A percentile compares a stretch with the other conserved stretches of the same genome.
Evolutionary conservation across 164 flowering plant species (phyloP).

Genomic region (Macadamia integrifolia): DNA sequence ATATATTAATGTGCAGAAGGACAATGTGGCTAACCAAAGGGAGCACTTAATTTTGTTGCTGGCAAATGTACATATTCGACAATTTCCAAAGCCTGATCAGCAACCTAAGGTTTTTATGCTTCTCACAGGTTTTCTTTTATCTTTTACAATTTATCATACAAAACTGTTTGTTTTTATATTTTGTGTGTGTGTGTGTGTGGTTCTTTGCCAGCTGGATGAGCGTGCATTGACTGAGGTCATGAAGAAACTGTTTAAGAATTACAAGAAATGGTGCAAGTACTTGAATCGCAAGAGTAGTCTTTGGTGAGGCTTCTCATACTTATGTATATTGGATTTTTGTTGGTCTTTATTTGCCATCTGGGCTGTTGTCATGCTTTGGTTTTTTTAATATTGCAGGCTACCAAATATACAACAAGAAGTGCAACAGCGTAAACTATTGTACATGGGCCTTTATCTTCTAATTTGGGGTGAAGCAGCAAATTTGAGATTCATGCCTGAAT

Average conservation of each 20-base stretch:
- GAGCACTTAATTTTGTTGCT: constrained; percentile 93
- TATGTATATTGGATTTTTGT: too few species aligned
- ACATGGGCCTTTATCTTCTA: constrained; percentile 93
- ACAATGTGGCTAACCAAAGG: constrained; percentile 96
- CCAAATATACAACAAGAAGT: constrained; percentile 98
- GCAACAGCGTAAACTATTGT: constrained; percentile 87
- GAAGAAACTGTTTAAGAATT: constrained; percentile 96
- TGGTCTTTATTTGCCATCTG: too few species aligned
- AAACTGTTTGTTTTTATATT: background rate
- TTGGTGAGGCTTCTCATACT: constrained; percentile 53
- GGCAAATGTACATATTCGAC: constrained; percentile 94
- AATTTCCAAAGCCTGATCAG: constrained; percentile 87
- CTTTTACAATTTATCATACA: background rate
- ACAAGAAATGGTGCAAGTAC: constrained; percentile 97
- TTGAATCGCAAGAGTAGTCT: constrained; percentile 95
- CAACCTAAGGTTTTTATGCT: constrained; percentile 70
- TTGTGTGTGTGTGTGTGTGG: background rate
- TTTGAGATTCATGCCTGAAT: constrained; percentile 97
- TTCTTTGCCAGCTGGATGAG: constrained; percentile 74
- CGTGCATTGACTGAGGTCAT: constrained; percentile 88
- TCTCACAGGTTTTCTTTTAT: too few species aligned
- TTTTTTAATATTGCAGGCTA: constrained; percentile 46
- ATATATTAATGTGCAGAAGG: constrained; percentile 52
- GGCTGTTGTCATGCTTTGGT: background rate
- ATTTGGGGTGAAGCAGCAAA: constrained; percentile 99